These are phyloP conservation scores for Crithidia expoeki DNA, from an alignment of 208 protist genomes.

Conservation along the genomic window DNA sequence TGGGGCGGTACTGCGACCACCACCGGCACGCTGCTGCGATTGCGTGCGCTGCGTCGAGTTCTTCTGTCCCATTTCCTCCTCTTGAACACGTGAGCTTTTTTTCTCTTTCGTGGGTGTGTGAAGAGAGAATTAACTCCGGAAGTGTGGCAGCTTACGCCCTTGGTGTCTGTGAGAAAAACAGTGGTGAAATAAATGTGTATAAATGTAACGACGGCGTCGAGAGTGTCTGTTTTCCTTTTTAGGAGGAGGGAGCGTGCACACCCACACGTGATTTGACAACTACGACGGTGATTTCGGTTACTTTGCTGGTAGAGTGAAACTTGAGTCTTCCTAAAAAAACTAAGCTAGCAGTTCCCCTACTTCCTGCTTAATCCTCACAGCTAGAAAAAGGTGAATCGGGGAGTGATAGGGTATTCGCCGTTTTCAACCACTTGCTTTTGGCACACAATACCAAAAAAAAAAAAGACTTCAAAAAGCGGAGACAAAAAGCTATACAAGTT, in stretches of 20 bases:
- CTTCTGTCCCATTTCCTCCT: constrained; percentile 38
- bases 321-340: too few relatives aligned
- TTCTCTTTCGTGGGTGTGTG: too few relatives aligned
- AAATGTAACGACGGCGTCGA: too few relatives aligned
- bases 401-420: not conserved
- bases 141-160: too few relatives aligned
- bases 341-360: not conserved
- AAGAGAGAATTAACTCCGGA: too few relatives aligned
- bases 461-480: constrained; percentile 4
- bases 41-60: constrained; percentile 37
- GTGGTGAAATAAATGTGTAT: too few relatives aligned
- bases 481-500: constrained; percentile 20
- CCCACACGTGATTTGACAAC: constrained; percentile 1
- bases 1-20: constrained; percentile 13
- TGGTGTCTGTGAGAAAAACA: too few relatives aligned
- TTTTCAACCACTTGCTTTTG: not conserved
- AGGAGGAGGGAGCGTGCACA: too few relatives aligned
- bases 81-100: too few relatives aligned
- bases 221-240: not conserved
- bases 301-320: not conserved
- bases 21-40: constrained; percentile 20
- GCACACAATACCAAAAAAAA: not conserved
- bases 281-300: not conserved
- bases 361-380: not conserved
- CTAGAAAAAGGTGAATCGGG: not conserved